A percentile compares a stretch with the other conserved stretches of the same genome.
Conservation (phyloP, 1,139 yeast genomes). For the Suhomyces coccinellae region DNA sequence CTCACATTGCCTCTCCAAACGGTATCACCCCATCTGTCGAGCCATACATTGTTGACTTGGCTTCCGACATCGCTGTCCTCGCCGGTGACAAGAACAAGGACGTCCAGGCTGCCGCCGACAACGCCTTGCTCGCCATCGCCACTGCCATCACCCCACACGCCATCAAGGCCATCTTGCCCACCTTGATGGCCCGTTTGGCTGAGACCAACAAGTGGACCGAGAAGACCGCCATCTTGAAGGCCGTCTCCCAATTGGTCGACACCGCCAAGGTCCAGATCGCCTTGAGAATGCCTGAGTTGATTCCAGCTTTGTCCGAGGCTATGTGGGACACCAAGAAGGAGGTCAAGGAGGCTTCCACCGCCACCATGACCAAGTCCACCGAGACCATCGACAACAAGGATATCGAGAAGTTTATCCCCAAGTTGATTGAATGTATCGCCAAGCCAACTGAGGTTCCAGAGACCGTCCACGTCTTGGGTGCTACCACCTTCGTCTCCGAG, state of each 20-base stretch:
- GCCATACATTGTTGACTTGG: slow-evolving; percentile 84
- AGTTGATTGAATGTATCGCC: slow-evolving; percentile 94
- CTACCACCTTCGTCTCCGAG: slow-evolving; percentile 98
- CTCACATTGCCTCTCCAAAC: slow-evolving; percentile 79
- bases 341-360: slow-evolving; percentile 94
- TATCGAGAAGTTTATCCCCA: slow-evolving; percentile 98
- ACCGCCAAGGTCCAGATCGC: slow-evolving; percentile 95
- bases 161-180: slow-evolving; percentile 86
- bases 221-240: slow-evolving; percentile 86
- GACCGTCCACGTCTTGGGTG: slow-evolving; percentile 98
- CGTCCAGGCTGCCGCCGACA: slow-evolving; percentile 66
- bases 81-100: slow-evolving; percentile 87
- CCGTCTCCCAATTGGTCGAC: slow-evolving; percentile 85
- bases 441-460: slow-evolving; percentile 97
- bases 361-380: slow-evolving; percentile 93
- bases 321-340: slow-evolving; percentile 99
- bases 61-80: slow-evolving; percentile 67
- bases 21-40: slow-evolving; percentile 89
- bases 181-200: slow-evolving; percentile 66
- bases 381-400: slow-evolving; percentile 99
- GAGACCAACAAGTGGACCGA: slow-evolving; percentile 95
- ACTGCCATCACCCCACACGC: slow-evolving; percentile 88
- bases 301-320: slow-evolving; percentile 96
- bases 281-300: slow-evolving; percentile 98
- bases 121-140: slow-evolving; percentile 76